Evolutionary conservation across 352 stramenopile genomes (phyloP), one percentile per base, ranked within the genome.

Genomic region (Phytopythium helicoides): DNA sequence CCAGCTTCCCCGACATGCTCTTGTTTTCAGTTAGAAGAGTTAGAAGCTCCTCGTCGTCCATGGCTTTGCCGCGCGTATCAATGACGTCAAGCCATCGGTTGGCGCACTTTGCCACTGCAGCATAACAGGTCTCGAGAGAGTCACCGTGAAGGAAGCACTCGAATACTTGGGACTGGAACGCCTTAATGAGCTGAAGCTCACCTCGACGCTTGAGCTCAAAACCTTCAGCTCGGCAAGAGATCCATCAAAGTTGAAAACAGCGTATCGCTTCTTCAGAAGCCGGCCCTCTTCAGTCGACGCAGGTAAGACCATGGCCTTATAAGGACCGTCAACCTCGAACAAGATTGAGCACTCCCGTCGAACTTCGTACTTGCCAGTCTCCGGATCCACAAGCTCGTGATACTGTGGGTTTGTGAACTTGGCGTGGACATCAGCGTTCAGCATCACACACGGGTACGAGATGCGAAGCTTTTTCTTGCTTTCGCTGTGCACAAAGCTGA

Each of bases 1-100:
- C 94, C 8, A 99, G 71, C 42, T 96, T 96, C 19, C 95, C 91
- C 28, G 93, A 99, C 93, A 99, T 99, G 58, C 85, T 98, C 54
- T 98, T 97, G 60, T 98, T 98, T 65, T 99, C 97, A n/a, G 90
- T 98, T 76, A 99, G 98, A 5, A 99, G 76, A 47, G 97, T 89
- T 49, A 99, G 75, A 7, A 99, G 74, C 66, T 99, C 97, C 47
- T 98, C 95, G 37, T 98, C 91, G 49, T 98, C 91, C 58, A 99
- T 88, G 31, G 85, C 91, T 40, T 92, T 90, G 35, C 96, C 97
- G 42, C 86, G 73, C 18, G 89, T 97, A 64, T 99, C 96, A 35
- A 99, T 87, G 41, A 99, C 94, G 73, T 99, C 97, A 47, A 99
- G 87, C 97, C 97, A 99, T 38, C 96, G 93, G 66, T 99, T 99